Evolutionary conservation across 1,284 basidiomycete genomes (phyloP).

Genomic region (Entoloma clypeatum): DNA sequence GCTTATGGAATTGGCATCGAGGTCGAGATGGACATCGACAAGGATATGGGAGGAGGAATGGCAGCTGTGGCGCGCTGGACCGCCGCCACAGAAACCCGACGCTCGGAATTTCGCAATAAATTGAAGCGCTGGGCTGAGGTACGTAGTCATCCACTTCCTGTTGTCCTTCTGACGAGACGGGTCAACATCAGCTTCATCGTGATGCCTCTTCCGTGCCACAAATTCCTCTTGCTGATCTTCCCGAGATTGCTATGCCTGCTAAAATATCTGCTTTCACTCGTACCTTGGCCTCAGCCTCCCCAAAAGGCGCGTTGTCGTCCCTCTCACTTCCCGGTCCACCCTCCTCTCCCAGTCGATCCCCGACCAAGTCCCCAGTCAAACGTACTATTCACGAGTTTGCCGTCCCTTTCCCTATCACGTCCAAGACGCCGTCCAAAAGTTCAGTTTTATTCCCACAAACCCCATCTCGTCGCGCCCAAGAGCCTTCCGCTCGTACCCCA

Average conservation of each 20-base stretch:
- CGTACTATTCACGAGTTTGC: constrained; percentile 39
- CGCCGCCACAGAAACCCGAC: constrained; percentile 56
- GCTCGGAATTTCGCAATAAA: constrained; percentile 54
- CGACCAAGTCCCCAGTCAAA: constrained; percentile 46
- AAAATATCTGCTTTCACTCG: constrained; percentile 67
- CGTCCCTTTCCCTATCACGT: constrained; percentile 49
- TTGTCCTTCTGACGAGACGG: constrained; percentile 7
- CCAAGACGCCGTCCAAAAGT: constrained; percentile 29
- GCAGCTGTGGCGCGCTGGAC: constrained; percentile 84
- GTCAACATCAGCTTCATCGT: constrained; percentile 44
- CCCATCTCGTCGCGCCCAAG: constrained; percentile 41
- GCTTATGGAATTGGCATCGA: constrained; percentile 82
- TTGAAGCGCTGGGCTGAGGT: constrained; percentile 65
- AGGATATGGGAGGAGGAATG: constrained; percentile 73
- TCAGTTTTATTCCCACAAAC: constrained; percentile 49
- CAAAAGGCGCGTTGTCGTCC: constrained; percentile 47
- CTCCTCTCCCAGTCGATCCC: constrained; percentile 34
- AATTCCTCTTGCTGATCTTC: constrained; percentile 64
- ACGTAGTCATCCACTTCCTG: constrained; percentile 16
- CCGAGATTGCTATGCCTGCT: constrained; percentile 44
- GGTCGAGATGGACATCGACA: constrained; percentile 79
- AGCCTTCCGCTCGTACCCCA: constrained; percentile 47
- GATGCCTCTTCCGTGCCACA: constrained; percentile 43
- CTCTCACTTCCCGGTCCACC: constrained; percentile 44
- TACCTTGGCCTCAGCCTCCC: constrained; percentile 65